Evolutionary conservation across 495 filamentous ascomycete species (phyloP).

Genomic region (Niebla homalea): DNA sequence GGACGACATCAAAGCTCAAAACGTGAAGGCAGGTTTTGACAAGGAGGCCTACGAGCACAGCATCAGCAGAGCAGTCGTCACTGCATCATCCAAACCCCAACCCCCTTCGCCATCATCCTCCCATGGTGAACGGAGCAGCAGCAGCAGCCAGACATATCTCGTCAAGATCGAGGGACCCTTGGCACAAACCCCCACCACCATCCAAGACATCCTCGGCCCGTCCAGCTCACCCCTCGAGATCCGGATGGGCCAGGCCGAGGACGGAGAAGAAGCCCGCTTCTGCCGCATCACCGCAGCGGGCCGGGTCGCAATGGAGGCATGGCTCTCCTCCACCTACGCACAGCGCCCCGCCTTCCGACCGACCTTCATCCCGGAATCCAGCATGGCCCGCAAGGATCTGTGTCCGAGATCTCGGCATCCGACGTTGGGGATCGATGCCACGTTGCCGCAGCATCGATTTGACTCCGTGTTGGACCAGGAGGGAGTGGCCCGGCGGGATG

Average conservation of each 20-base stretch:
- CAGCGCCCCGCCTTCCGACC: constrained; percentile 12
- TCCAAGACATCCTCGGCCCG: constrained; percentile 8
- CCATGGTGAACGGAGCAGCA: no score
- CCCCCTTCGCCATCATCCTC: neutral
- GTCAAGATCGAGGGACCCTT: constrained; percentile 19
- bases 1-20: neutral
- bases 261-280: constrained; percentile 9
- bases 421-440: constrained; percentile 28
- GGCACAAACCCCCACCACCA: constrained; percentile 6
- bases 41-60: neutral
- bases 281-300: constrained; percentile 14
- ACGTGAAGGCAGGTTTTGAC: neutral
- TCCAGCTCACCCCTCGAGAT: constrained; percentile 1
- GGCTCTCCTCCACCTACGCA: constrained; percentile 3
- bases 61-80: neutral
- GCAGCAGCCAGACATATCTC: constrained; percentile 16
- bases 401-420: constrained; percentile 21
- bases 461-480: neutral
- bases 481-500: constrained; percentile 13
- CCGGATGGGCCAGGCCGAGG: constrained; percentile 8
- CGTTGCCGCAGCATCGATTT: constrained; percentile 19
- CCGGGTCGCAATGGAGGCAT: constrained; percentile 11
- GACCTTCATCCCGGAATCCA: constrained; percentile 21
- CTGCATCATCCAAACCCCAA: neutral
- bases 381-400: constrained; percentile 26